A percentile compares a stretch with the other conserved stretches of the same genome.
phyloP scores from a whole-genome alignment of 495 filamentous ascomycete species.

The Aspergillus egyptiacus region DNA sequence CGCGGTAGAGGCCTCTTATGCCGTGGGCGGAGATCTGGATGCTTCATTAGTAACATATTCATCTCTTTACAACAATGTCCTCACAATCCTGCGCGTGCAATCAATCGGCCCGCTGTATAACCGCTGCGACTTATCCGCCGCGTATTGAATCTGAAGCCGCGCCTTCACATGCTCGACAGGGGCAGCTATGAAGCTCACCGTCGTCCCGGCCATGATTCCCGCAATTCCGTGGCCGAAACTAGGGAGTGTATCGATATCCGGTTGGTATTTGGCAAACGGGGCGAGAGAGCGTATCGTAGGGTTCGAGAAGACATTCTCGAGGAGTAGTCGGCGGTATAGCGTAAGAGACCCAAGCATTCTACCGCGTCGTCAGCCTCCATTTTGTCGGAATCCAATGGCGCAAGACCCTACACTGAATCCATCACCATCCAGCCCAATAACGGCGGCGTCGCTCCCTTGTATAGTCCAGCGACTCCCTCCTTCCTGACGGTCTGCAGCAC shows the following conservation, averaged over 20 bases:
- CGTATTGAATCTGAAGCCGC: constrained; percentile 86
- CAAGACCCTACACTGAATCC: constrained; percentile 64
- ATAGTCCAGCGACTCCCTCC: constrained; percentile 72
- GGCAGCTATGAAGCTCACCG: constrained; percentile 86
- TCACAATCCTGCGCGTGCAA: constrained; percentile 64
- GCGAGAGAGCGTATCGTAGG: constrained; percentile 38
- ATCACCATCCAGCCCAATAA: constrained; percentile 97
- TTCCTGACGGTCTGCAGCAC: constrained; percentile 71
- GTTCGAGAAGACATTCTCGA: constrained; percentile 68
- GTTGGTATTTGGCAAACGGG: constrained; percentile 27
- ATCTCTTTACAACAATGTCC: constrained; percentile 3
- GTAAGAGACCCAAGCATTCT: constrained; percentile 89
- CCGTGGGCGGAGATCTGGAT: constrained; percentile 55
- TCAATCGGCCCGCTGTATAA: constrained; percentile 84
- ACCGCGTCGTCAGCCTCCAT: neutral
- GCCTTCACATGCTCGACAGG: constrained; percentile 97
- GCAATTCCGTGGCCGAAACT: constrained; percentile 78
- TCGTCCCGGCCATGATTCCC: constrained; percentile 79
- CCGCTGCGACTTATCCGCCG: constrained; percentile 63
- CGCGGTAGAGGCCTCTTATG: constrained; percentile 74
- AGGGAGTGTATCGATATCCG: constrained; percentile 51
- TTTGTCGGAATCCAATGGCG: neutral
- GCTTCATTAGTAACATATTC: neutral
- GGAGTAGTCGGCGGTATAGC: constrained; percentile 76
- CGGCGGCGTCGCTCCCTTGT: constrained; percentile 86